Base-by-base conservation (phyloP, 2,329 filamentous ascomycete species). In the Penicillium expansum region DNA sequence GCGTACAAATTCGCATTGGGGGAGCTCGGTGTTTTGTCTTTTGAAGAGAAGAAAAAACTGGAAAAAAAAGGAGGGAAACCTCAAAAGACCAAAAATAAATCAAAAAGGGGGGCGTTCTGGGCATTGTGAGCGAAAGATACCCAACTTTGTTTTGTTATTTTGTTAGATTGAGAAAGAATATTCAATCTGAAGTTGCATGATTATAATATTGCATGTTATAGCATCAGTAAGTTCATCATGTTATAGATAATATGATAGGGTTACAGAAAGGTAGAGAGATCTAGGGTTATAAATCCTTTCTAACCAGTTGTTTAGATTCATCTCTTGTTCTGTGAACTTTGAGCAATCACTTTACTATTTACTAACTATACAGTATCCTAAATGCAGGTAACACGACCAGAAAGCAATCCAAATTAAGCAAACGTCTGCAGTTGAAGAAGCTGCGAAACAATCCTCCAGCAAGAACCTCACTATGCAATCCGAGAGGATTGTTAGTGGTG, bases 121-220 rank as follows among this genome's bases (percentile, higher is more conserved):
- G 35, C 24, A 33, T 52, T 52, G 14, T 16, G 47, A 50, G 52
- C 52, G 44, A 42, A 55, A 44, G 53, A 56, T 56, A 56, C 53
- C 53, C 53, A 33, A 13, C 29, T 20, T 48, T 29, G 29, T 51
- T 51, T 35, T 43, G 20, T 30, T 32, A 32, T 51, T 51, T 35
- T 43, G 20, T 30, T 32, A 32, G 11, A 39, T 41, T 37, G 32
- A 53, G 38, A 48, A 11, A 48, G 11, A 14, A 29, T 30, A 24
- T 24, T 3, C 13, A 30, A 37, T 6, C 6, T 18, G n/a, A 49
- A 20, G 14, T 27, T 39, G 16, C 20, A 33, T 32, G 37, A 24
- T 35, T 52, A 52, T 13, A 16, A 10, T 30, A 13, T 18, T 13
- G 42, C 5, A 44, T 13, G 16, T 43, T 13, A 10, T 43, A 43